Conservation (phyloP, 768 basidiomycete genomes). For the Suillus paluster region DNA sequence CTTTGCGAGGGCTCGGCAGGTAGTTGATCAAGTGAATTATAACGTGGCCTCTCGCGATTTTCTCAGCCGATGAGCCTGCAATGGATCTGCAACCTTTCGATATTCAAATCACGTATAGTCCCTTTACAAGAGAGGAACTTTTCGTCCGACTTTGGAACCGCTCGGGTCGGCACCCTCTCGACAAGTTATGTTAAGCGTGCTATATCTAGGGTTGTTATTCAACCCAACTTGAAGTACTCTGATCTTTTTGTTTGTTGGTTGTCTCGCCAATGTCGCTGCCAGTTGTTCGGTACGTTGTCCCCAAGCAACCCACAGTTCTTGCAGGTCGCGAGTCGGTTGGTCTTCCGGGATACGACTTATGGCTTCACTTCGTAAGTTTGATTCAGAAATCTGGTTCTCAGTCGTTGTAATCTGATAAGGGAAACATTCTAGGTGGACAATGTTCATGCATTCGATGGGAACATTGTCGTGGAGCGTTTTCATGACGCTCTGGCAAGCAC, state of each 20-base stretch:
- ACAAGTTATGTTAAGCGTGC: not conserved
- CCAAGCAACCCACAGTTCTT: slow-evolving; percentile 22
- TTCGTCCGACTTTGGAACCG: not conserved
- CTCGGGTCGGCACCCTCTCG: not conserved
- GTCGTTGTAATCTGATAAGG: slow-evolving; percentile 5
- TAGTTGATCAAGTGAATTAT: not conserved
- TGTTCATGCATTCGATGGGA: slow-evolving; percentile 23
- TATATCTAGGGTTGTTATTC: not conserved
- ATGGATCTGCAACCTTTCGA: not conserved
- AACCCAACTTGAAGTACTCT: not conserved
- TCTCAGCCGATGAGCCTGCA: not conserved
- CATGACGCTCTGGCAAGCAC: slow-evolving; percentile 26
- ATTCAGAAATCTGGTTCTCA: not conserved
- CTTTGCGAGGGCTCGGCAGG: not conserved
- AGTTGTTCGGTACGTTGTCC: slow-evolving; percentile 20
- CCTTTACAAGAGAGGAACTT: not conserved
- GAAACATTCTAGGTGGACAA: slow-evolving; percentile 17
- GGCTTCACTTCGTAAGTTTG: slow-evolving; percentile 20
- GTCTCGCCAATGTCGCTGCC: slow-evolving; percentile 15
- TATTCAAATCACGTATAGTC: not conserved
- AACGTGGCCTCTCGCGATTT: not conserved
- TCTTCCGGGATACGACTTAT: slow-evolving; percentile 28
- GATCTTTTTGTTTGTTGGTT: not conserved
- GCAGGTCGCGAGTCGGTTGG: slow-evolving; percentile 14
- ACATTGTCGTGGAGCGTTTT: slow-evolving; percentile 20